Base-by-base conservation (phyloP, 345 rosid species). In the Arabidopsis thaliana region DNA sequence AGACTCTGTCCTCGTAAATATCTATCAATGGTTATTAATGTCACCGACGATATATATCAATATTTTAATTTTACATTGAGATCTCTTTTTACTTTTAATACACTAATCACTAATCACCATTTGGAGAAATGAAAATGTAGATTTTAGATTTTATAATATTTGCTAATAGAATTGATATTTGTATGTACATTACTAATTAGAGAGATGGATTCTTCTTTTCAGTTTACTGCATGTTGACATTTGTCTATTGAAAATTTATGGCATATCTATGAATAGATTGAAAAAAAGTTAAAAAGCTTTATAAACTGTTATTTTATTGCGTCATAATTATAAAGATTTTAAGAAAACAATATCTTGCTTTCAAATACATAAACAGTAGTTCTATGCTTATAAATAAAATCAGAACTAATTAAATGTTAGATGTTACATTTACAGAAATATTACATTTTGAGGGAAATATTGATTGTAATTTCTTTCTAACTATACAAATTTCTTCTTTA, bases 201-300 rank as follows among this genome's bases (percentile, higher is more conserved):
- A 57, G 37, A 45, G 50, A 46, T 66, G 61, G 52, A 38, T 58
- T 75, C 14, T 42, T 52, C 36, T 58, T 48, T 32, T 49, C 13
- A 46, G 56, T 59, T 67, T 59, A 22, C 37, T 25, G 66, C 53
- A 67, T 74, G 78, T 37, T 5, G 42, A 58, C 67, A 58, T 58
- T 45, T 75, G 53, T 51, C 69, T 20, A 40, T 20, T 2, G 4
- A 40, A 4, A 4, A 22, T 41, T 41, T 63, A 62, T 62, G 16
- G 36, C 59, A 59, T 24, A 71, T 59, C 59, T 48, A 24, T 37
- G 69, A 50, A 61, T 20, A 50, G 7, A 24, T 36, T 58, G 6
- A 16, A 16, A 16, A 4, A 33, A 58, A 9, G 7, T 4, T 46
- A 16, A 16, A 16, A 5, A 59, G 16, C 46, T 59, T 59, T 59